Percentiles rank a stretch among this genome's conserved stretches.
Conservation (phyloP, 2,329 filamentous ascomycete genomes). For the Talaromyces rugulosus region DNA sequence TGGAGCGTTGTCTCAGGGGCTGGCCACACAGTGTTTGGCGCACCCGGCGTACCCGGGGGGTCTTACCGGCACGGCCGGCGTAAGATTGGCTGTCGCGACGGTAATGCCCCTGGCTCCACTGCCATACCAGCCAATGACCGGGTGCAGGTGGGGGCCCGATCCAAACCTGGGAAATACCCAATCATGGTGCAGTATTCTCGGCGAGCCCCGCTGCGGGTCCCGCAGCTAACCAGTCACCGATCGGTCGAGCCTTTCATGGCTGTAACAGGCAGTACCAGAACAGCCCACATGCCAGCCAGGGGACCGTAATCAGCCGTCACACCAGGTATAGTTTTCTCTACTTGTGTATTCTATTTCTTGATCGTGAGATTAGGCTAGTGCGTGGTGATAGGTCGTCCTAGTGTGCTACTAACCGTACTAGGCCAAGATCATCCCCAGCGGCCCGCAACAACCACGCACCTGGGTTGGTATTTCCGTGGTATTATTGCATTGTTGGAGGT, state of each 20-base stretch:
- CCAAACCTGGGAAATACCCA: neutral
- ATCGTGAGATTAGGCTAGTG: constrained; percentile 1
- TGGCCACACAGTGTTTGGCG: constrained; percentile 1
- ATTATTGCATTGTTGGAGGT: neutral
- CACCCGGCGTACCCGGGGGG: neutral
- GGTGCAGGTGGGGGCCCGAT: neutral
- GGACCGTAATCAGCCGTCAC: neutral
- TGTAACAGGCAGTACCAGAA: neutral
- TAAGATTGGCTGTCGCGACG: neutral
- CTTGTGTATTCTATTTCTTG: neutral
- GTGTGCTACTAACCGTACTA: neutral
- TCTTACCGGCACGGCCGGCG: neutral
- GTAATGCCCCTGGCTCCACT: constrained; percentile 3
- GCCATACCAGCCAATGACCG: neutral
- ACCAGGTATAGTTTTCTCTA: neutral
- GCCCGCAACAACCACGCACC: neutral
- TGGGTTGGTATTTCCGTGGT: neutral
- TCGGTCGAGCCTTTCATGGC: neutral
- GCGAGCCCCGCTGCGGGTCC: neutral
- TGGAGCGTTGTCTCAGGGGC: constrained; percentile 14
- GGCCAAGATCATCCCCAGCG: neutral
- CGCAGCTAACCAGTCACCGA: neutral
- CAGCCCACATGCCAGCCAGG: neutral
- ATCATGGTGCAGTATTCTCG: neutral
- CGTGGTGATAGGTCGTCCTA: neutral